Evolutionary conservation across 768 basidiomycete genomes (phyloP), one percentile per base, ranked within the genome.

Genomic region (Hebeloma cylindrosporum): DNA sequence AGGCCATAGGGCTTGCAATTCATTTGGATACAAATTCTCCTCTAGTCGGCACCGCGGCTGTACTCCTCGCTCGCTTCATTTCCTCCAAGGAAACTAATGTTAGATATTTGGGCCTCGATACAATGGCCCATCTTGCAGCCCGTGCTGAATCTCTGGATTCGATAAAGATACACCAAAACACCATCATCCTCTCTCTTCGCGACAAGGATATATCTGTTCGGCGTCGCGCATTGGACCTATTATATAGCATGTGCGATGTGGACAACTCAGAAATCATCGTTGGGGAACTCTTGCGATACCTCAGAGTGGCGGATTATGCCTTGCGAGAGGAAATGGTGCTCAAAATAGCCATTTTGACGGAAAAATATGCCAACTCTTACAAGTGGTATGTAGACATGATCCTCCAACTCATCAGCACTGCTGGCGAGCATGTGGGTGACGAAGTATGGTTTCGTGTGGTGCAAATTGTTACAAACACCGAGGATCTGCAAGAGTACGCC

Each of bases 311-410:
- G 5, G 96, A 99, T 65, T 98, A 97, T 56, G 93, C 85, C 11
- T 73, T 99, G 23, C 78, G 96, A 32, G 96, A 99, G 69, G 94
- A 99, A 66, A 93, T 98, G 94, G 96, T 98, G 2, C 75, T 98
- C 43, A 98, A 98, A 67, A 95, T 99, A 44, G 96, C 96, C 30
- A 94, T 98, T 51, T 73, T 97, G 48, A 98, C 96, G n/a, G 96
- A 99, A 64, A 92, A 96, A 69, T 97, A 97, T 59, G 96, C 96
- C 17, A 88, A 81, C 44, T 96, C 91, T 43, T 96, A 95, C 67
- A 93, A 94, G 68, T 95, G 94, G 94, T 98, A 99, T 72, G 91
- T 99, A 45, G 95, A 99, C 66, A 99, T 93, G 53, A 91, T 98
- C 60, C 70, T 99, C 56, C 87, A 93, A 60, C 80, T 99, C 45